Base-by-base conservation (phyloP, 208 protist genomes). In the Acanthamoeba healyi region DNA sequence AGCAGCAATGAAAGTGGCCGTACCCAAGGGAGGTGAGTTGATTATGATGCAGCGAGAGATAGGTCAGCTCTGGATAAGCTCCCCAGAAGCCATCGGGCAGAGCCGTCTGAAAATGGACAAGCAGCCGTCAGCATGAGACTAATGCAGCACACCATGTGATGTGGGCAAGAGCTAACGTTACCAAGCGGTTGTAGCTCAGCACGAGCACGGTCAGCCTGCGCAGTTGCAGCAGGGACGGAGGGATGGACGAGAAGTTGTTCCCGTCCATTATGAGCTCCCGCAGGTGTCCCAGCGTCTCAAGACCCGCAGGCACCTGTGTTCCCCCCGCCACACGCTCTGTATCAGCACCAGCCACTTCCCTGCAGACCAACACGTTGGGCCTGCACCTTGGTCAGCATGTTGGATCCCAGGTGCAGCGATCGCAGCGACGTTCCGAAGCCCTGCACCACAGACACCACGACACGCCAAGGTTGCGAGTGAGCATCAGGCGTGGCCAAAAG, bases 31-130 rank as follows among this genome's bases (percentile, higher is more conserved):
- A 7, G 1, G 36, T 77, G 32, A 77, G 67, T 46, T 77, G 10
- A 36, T 77, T 77, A 36, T 77, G 67, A 15, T 77, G 67, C 34
- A 77, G 67, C 29, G 67, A 77, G 34, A 77, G 34, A 32, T 77
- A 77, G 29, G 67, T 77, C 14, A 77, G 67, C 67, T 77, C 67
- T 1, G 67, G 67, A 15, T 26, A 77, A 1, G 67, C 67, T 14
- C 67, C 67, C 67, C 67, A 77, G 67, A 77, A 77, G 67, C 67
- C 67, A 0, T 36, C 67, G 38, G 67, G 67, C 32, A 77, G 22
- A 1, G 32, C 34, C 1, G 67, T 77, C 67, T 77, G 58, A 34
- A 4, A 2, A 32, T 12, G 54, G 10, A 22, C 15, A 15, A 15
- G 44, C 44, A 12, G 44, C 7, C 44, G 44, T 15, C 12, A 4